Percentiles rank a stretch among this genome's conserved stretches.
Conservation (phyloP, 2,329 filamentous ascomycete species). For the Chaetomium strumarium region DNA sequence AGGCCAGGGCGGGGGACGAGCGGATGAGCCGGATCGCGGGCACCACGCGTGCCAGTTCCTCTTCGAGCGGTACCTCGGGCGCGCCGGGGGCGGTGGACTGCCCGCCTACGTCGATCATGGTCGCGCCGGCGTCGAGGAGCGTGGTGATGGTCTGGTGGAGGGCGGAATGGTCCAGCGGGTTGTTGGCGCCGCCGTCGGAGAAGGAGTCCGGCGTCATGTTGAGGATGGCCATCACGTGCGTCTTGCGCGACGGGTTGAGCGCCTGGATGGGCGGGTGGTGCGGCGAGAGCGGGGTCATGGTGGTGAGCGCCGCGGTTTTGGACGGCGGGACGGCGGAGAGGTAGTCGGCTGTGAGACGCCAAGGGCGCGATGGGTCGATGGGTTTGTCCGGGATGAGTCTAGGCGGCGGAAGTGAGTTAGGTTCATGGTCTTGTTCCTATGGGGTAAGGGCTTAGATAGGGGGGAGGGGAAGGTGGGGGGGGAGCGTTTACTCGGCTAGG, state of each 20-base stretch:
- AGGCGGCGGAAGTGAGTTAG: background rate
- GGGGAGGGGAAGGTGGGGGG: too few species aligned
- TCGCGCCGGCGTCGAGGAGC: conserved; percentile 65
- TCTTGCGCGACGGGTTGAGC: conserved; percentile 52
- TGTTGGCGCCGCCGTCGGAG: conserved; percentile 75
- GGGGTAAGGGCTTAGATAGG: too few species aligned
- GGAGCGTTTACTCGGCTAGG: conserved; percentile 60
- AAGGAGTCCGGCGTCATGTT: conserved; percentile 97
- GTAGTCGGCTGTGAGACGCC: conserved; percentile 56
- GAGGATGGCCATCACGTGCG: conserved; percentile 86
- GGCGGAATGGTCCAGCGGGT: conserved; percentile 37
- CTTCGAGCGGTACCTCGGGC: conserved; percentile 58
- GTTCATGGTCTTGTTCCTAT: conserved; percentile 19
- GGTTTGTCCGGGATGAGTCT: conserved; percentile 53
- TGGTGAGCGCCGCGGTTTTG: conserved; percentile 47
- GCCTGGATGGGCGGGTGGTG: conserved; percentile 52
- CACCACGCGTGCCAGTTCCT: conserved; percentile 73
- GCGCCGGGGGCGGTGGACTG: conserved; percentile 84
- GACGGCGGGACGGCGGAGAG: conserved; percentile 52
- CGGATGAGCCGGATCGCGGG: conserved; percentile 74
- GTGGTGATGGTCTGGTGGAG: conserved; percentile 53
- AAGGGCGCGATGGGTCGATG: conserved; percentile 48
- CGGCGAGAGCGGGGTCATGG: conserved; percentile 50
- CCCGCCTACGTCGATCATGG: conserved; percentile 86
- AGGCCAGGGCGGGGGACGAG: conserved; percentile 49